Evolutionary conservation across 2,329 filamentous ascomycete species (phyloP), one percentile per base, ranked within the genome.

Genomic region (Diplodia corticola): DNA sequence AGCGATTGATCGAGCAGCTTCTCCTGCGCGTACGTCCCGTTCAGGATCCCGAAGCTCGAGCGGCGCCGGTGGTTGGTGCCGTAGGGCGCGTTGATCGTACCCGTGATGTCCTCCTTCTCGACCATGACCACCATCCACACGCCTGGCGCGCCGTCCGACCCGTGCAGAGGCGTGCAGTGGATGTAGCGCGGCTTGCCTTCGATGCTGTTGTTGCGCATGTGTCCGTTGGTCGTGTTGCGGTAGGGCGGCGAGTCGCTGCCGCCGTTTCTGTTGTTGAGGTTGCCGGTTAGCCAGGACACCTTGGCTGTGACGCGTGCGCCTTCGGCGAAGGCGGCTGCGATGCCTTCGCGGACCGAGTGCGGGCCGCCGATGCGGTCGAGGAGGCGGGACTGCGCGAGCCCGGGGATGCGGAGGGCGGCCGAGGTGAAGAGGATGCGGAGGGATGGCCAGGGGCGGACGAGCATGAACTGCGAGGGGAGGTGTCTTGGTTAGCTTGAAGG

Each of bases 91-190:
- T 46, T 51, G 12, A 30, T 30, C 2, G 15, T 24, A 46, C 44
- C 63, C 12, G 20, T 67, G 40, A 22, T n/a, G 10, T 69, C 69
- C 53, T 90, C 87, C 63, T 88, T 86, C 67, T 91, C 88, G 1
- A 91, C 86, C 59, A 92, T 82, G 1, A 91, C 83, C 12, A 92
- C 82, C 88, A 92, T 90, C 88, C 89, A 92, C 0, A 91, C 89
- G 35, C 90, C 90, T 0, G 91, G 84, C 4, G 84, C 81, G 1
- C 86, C 86, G 71, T 89, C 88, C 30, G 83, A 83, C 2, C 89
- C 89, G 2, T 89, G 74, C 2, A 92, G 78, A 1, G 90, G 90
- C 15, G 89, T 92, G 71, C 88, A 90, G 74, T 92, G 90, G 30
- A 92, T 89, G 89, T 89, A 92, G 53, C 89, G 83, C 57, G 85